phyloP scores from a whole-genome alignment of 2,329 filamentous ascomycete genomes.

The Aspergillus ibericus region DNA sequence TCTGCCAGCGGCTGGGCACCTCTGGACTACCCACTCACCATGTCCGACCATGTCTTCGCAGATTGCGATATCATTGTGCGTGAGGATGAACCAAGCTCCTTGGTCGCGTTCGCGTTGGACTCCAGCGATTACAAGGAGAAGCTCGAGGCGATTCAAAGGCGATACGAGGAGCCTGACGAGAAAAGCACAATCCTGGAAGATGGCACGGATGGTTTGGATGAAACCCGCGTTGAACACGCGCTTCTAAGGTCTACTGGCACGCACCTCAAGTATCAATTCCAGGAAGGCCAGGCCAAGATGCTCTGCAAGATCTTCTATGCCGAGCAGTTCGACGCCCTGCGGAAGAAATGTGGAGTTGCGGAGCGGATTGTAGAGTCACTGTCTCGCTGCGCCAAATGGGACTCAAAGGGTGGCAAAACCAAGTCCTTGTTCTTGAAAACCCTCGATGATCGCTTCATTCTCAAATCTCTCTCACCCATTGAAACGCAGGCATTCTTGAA shows the following conservation, averaged over 20 bases:
- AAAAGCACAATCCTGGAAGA: constrained; percentile 24
- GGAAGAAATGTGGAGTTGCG: constrained; percentile 86
- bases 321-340: constrained; percentile 93
- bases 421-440: constrained; percentile 98
- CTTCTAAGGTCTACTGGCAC: constrained; percentile 82
- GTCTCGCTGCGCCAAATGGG: constrained; percentile 94
- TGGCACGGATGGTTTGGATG: constrained; percentile 51
- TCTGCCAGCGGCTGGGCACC: constrained; percentile 92
- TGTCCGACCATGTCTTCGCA: constrained; percentile 91
- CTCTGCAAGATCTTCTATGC: constrained; percentile 99
- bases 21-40: constrained; percentile 85
- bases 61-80: constrained; percentile 96
- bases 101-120: constrained; percentile 89
- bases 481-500: constrained; percentile 92
- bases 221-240: constrained; percentile 79
- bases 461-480: constrained; percentile 86
- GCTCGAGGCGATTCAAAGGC: constrained; percentile 55
- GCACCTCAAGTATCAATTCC: constrained; percentile 94
- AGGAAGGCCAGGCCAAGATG: constrained; percentile 89
- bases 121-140: constrained; percentile 85
- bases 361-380: constrained; percentile 94
- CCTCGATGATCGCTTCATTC: constrained; percentile 86
- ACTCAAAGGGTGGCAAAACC: constrained; percentile 96
- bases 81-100: constrained; percentile 93
- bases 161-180: constrained; percentile 33